A percentile compares a stretch with the other conserved stretches of the same genome.
phyloP scores from a whole-genome alignment of 2,329 filamentous ascomycete species.

The Xylariaceae sp. region DNA sequence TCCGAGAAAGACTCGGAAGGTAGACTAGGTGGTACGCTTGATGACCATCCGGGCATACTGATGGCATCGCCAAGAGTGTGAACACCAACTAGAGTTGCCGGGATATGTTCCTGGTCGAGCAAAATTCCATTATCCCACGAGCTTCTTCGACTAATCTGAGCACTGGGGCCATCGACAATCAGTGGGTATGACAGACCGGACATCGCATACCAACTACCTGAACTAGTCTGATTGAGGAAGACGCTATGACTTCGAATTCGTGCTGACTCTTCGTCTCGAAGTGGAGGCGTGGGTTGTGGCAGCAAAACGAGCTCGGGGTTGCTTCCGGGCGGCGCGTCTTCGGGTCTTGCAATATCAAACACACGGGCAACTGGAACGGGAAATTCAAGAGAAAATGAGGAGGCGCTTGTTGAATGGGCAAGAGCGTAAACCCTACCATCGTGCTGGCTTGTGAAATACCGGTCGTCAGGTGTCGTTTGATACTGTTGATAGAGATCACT shows the following conservation, averaged over 20 bases:
- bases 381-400: constrained; percentile 72
- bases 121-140: constrained; percentile 53
- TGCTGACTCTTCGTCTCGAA: constrained; percentile 54
- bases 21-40: constrained; percentile 46
- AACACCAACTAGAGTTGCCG: constrained; percentile 71
- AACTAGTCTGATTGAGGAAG: constrained; percentile 84
- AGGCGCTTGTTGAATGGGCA: constrained; percentile 65
- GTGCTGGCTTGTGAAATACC: constrained; percentile 86
- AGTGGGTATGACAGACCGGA: constrained; percentile 86
- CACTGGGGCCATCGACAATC: constrained; percentile 70
- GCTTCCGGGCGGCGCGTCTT: constrained; percentile 63
- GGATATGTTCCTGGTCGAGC: constrained; percentile 55
- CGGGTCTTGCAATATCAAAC: constrained; percentile 83
- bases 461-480: constrained; percentile 77
- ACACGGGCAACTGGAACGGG: constrained; percentile 82
- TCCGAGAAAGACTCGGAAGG: constrained; percentile 32
- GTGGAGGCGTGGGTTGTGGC: constrained; percentile 78
- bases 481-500: constrained; percentile 87
- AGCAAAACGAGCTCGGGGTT: constrained; percentile 82
- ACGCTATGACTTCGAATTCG: constrained; percentile 68
- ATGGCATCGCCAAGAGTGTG: constrained; percentile 63
- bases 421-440: constrained; percentile 85
- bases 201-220: constrained; percentile 93
- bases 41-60: constrained; percentile 43
- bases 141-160: constrained; percentile 50